Evolutionary conservation across 495 filamentous ascomycete genomes (phyloP).

Genomic region (Friedmanniomyces simplex): DNA sequence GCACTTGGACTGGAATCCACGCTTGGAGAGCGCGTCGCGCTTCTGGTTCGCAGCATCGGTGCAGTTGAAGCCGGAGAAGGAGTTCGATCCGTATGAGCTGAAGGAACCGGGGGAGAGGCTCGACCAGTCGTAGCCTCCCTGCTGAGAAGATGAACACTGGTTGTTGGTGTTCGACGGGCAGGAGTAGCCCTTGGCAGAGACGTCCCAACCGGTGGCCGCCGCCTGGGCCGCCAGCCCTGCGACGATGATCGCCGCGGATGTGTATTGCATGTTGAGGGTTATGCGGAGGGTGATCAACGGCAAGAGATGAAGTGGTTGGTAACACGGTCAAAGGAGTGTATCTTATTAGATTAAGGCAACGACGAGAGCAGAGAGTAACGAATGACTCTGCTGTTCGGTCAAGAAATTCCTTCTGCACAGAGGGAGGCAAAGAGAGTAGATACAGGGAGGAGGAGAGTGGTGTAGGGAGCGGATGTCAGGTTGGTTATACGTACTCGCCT

Average conservation of each 20-base stretch:
- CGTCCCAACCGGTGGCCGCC: conserved; percentile 52
- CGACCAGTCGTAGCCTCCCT: conserved; percentile 59
- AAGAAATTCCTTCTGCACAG: conserved; percentile 5
- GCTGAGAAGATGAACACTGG: conserved; percentile 57
- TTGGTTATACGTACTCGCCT: not conserved
- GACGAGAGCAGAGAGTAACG: conserved; percentile 17
- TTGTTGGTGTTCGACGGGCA: conserved; percentile 69
- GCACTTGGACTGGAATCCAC: conserved; percentile 48
- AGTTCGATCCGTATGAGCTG: conserved; percentile 55
- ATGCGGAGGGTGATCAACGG: not conserved
- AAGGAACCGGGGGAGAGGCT: conserved; percentile 54
- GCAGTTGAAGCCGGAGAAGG: conserved; percentile 63
- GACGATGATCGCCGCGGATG: conserved; percentile 31
- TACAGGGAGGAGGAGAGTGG: not conserved
- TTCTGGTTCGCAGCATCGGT: conserved; percentile 42
- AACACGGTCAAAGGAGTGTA: conserved; percentile 13
- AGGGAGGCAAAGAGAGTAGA: conserved; percentile 4
- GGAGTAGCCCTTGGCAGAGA: conserved; percentile 45
- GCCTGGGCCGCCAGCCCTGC: conserved; percentile 50
- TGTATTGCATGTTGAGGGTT: conserved; percentile 38
- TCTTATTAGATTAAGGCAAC: conserved; percentile 7
- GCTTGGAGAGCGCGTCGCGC: conserved; percentile 31
- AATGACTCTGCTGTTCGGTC: conserved; percentile 18
- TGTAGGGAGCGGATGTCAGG: not conserved
- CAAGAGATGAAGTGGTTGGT: not conserved